A percentile compares a stretch with the other conserved stretches of the same genome.
Conservation (phyloP, 768 basidiomycete genomes). For the Kwoniella dejecticola region DNA sequence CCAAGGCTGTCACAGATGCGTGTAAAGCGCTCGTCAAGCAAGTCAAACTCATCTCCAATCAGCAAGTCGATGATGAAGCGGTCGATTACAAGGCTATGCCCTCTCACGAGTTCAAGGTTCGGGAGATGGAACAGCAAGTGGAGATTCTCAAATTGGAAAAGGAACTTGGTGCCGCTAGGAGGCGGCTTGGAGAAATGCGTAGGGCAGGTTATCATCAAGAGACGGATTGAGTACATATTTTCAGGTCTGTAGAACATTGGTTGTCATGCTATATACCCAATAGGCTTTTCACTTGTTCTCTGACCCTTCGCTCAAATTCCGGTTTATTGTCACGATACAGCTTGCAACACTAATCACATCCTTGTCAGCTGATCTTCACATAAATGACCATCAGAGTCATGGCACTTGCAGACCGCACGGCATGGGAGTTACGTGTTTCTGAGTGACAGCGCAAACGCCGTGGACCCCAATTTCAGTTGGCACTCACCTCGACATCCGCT, state of each 20-base stretch:
- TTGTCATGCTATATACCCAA: slow-evolving; percentile 61
- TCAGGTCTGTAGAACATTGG: slow-evolving; percentile 15
- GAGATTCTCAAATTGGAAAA: slow-evolving; percentile 95
- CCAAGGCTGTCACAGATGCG: slow-evolving; percentile 95
- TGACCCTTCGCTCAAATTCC: slow-evolving; percentile 86
- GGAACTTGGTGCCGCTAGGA: slow-evolving; percentile 69
- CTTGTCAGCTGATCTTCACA: neutral
- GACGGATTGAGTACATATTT: slow-evolving; percentile 34
- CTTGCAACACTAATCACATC: slow-evolving; percentile 76
- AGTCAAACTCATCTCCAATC: slow-evolving; percentile 90
- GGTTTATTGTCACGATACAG: slow-evolving; percentile 83
- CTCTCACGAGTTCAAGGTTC: slow-evolving; percentile 89
- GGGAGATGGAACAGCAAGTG: slow-evolving; percentile 99
- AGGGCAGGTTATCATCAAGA: slow-evolving; percentile 53
- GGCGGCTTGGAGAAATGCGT: slow-evolving; percentile 55
- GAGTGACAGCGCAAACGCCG: no score
- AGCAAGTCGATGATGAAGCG: slow-evolving; percentile 75
- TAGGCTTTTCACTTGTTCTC: slow-evolving; percentile 79
- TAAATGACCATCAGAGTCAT: no score
- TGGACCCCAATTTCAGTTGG: no score
- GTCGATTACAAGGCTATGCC: slow-evolving; percentile 90
- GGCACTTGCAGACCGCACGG: no score
- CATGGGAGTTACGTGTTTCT: no score
- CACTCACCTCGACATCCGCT: slow-evolving; percentile 71
- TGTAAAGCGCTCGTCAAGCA: slow-evolving; percentile 95